Conservation (phyloP, 31 red algal species). For the Asparagopsis taxiformis region DNA sequence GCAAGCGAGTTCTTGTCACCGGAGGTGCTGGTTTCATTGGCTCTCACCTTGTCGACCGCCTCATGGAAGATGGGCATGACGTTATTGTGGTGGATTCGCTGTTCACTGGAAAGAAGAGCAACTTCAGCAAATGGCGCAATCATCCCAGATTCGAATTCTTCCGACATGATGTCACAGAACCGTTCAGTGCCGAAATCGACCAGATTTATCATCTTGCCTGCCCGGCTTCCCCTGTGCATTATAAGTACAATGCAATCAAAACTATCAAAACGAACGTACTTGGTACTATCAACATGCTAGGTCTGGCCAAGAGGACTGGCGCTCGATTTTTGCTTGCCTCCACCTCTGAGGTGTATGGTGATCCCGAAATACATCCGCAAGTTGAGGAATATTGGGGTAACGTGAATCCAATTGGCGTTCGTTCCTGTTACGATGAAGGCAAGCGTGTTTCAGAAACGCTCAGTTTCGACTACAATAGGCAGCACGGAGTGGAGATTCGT, state of each 20-base stretch:
- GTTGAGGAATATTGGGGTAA: constrained; percentile 98
- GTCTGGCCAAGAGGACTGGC: constrained; percentile 95
- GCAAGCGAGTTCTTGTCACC: constrained; percentile 93
- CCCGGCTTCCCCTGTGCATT: constrained; percentile 96
- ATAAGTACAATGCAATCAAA: constrained; percentile 99
- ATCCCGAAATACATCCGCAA: constrained; percentile 98
- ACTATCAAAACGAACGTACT: constrained; percentile 98
- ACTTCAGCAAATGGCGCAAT: constrained; percentile 73
- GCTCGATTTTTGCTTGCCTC: constrained; percentile 94
- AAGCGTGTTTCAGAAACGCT: constrained; percentile 99
- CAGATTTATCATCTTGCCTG: constrained; percentile 99
- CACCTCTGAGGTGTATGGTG: constrained; percentile 99
- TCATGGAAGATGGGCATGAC: constrained; percentile 95
- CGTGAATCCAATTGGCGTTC: constrained; percentile 98
- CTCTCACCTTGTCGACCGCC: constrained; percentile 93
- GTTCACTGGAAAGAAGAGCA: constrained; percentile 94
- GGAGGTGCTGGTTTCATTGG: constrained; percentile 99
- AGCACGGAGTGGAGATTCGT: constrained; percentile 96
- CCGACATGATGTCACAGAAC: constrained; percentile 97
- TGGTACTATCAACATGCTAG: constrained; percentile 97
- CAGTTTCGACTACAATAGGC: constrained; percentile 94
- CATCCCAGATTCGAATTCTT: constrained; percentile 94
- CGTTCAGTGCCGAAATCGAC: constrained; percentile 90
- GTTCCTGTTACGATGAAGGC: constrained; percentile 99
- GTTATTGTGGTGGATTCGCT: constrained; percentile 97